Evolutionary conservation across 768 basidiomycete species (phyloP).

Genomic region (Termitomyces sp.): DNA sequence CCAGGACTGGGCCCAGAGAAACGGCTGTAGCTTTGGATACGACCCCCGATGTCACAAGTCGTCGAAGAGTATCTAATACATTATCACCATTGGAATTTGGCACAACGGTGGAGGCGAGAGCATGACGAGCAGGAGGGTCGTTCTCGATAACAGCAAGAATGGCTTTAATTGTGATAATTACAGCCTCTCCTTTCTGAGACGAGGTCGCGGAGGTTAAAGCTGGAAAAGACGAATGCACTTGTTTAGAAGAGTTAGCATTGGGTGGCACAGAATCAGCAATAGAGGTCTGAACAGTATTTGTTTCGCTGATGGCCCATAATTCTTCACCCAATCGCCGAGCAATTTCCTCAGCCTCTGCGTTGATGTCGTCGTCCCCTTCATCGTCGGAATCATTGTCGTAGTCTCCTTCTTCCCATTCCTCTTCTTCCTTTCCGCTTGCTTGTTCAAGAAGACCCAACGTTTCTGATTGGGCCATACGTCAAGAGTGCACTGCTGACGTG

Average conservation of each 20-base stretch:
- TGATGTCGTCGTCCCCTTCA: conserved; percentile 60
- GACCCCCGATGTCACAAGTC: conserved; percentile 43
- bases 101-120: conserved; percentile 51
- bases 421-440: conserved; percentile 25
- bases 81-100: conserved; percentile 46
- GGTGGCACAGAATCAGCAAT: conserved; percentile 11
- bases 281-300: conserved; percentile 39
- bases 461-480: conserved; percentile 13
- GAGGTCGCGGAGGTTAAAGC: conserved; percentile 12
- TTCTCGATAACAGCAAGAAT: conserved; percentile 58
- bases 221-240: conserved; percentile 7
- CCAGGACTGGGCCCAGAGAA: conserved; percentile 58
- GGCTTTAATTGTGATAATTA: conserved; percentile 61
- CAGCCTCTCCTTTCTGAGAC: conserved; percentile 53
- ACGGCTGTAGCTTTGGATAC: conserved; percentile 55
- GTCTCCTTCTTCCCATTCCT: conserved; percentile 40
- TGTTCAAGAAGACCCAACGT: conserved; percentile 4
- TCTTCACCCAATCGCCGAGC: conserved; percentile 74
- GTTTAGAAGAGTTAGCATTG: conserved; percentile 3
- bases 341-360: conserved; percentile 74
- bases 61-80: conserved; percentile 55
- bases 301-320: conserved; percentile 72
- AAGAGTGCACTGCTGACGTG: neutral
- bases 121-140: conserved; percentile 54
- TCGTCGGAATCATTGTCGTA: conserved; percentile 46